Percentiles rank a stretch among this genome's conserved stretches.
These are phyloP conservation scores for Heterobasidion parviporum DNA, from an alignment of 1,284 basidiomycete genomes.

Conservation along the genomic window DNA sequence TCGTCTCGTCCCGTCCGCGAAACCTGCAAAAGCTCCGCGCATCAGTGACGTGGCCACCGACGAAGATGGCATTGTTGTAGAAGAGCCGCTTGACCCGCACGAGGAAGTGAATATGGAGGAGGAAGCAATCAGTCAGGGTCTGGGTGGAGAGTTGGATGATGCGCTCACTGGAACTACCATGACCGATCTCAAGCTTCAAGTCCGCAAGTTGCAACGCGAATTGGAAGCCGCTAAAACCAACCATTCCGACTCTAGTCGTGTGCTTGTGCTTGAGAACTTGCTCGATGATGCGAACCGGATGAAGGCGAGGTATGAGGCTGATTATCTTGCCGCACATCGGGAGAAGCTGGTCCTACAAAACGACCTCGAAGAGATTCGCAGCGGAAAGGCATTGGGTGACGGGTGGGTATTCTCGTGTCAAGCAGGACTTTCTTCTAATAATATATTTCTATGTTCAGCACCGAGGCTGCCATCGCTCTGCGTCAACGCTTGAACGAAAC, in stretches of 20 bases:
- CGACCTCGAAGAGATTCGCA: constrained; percentile 83
- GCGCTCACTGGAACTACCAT: constrained; percentile 80
- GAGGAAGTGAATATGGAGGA: constrained; percentile 19
- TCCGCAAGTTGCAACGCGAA: constrained; percentile 79
- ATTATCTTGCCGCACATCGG: constrained; percentile 81
- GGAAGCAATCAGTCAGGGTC: constrained; percentile 42
- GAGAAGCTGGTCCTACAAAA: constrained; percentile 77
- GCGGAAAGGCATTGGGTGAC: constrained; percentile 76
- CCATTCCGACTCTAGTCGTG: constrained; percentile 65
- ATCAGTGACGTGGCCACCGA: background rate
- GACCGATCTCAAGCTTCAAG: constrained; percentile 84
- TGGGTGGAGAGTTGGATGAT: constrained; percentile 81
- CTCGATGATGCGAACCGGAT: constrained; percentile 86
- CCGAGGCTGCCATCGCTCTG: constrained; percentile 82
- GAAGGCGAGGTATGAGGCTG: constrained; percentile 84
- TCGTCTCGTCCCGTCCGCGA: constrained; percentile 22
- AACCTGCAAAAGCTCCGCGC: constrained; percentile 14
- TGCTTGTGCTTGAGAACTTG: constrained; percentile 83
- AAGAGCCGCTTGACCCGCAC: background rate
- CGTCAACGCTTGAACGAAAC: constrained; percentile 84
- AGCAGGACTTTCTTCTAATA: background rate
- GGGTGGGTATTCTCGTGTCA: constrained; percentile 41
- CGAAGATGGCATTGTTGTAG: background rate
- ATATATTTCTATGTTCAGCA: constrained; percentile 31
- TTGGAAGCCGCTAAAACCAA: constrained; percentile 68